These are phyloP conservation scores for Aspergillus saccharolyticus DNA, from an alignment of 495 filamentous ascomycete species.

Conservation along the genomic window DNA sequence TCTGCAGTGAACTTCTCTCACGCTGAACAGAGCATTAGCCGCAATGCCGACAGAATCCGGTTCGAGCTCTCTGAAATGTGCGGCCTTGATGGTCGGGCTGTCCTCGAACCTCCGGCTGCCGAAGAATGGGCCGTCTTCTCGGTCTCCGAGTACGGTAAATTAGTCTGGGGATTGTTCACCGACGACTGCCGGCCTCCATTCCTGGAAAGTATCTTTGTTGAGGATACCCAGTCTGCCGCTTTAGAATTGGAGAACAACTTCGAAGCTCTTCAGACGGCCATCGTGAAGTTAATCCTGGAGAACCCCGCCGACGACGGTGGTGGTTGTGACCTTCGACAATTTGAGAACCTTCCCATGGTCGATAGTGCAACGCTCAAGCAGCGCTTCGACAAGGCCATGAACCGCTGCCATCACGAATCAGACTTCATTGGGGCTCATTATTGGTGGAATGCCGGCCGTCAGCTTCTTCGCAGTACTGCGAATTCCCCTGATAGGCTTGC, in stretches of 20 bases:
- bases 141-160: slow-evolving; percentile 64
- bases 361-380: slow-evolving; percentile 28
- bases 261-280: slow-evolving; percentile 74
- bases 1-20: slow-evolving; percentile 25
- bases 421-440: slow-evolving; percentile 47
- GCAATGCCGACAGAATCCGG: slow-evolving; percentile 39
- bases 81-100: slow-evolving; percentile 30
- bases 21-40: slow-evolving; percentile 23
- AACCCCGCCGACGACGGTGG: slow-evolving; percentile 53
- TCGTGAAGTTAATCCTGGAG: slow-evolving; percentile 75
- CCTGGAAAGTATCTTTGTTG: slow-evolving; percentile 25
- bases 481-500: slow-evolving; percentile 15
- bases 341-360: background rate
- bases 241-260: slow-evolving; percentile 76
- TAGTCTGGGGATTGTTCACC: slow-evolving; percentile 63
- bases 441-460: slow-evolving; percentile 45
- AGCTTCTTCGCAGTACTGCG: slow-evolving; percentile 28
- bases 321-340: slow-evolving; percentile 12
- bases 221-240: slow-evolving; percentile 58
- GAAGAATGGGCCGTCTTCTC: slow-evolving; percentile 60
- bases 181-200: slow-evolving; percentile 19
- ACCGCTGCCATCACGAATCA: slow-evolving; percentile 32
- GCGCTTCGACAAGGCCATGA: slow-evolving; percentile 39
- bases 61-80: slow-evolving; percentile 40
- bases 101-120: slow-evolving; percentile 35